These are phyloP conservation scores for Haplographium delicatum DNA, from an alignment of 495 filamentous ascomycete species.

Conservation along the genomic window DNA sequence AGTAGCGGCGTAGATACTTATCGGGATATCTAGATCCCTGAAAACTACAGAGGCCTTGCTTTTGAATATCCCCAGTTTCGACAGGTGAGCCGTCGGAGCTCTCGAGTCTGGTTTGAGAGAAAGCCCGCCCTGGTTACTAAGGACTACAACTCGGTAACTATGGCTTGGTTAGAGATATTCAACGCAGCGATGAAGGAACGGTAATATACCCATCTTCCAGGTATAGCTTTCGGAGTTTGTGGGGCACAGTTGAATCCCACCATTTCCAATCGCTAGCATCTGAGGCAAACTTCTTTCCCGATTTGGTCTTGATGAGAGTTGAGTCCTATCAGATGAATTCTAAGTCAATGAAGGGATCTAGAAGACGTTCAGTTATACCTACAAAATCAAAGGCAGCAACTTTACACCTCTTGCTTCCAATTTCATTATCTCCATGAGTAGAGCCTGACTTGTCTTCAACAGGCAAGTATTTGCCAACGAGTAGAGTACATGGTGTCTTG, in stretches of 20 bases:
- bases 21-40: constrained; percentile 65
- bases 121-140: constrained; percentile 86
- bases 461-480: constrained; percentile 65
- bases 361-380: too few relatives aligned
- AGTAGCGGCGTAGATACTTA: constrained; percentile 81
- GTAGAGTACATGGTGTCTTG: constrained; percentile 47
- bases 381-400: constrained; percentile 92
- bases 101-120: constrained; percentile 68
- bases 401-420: constrained; percentile 37
- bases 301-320: constrained; percentile 73
- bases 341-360: too few relatives aligned
- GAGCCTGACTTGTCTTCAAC: constrained; percentile 20
- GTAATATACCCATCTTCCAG: constrained; percentile 56
- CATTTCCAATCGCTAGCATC: constrained; percentile 85
- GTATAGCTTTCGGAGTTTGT: constrained; percentile 57
- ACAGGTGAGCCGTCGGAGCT: constrained; percentile 52
- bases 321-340: too few relatives aligned
- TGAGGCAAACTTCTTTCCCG: constrained; percentile 71
- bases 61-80: constrained; percentile 70
- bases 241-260: constrained; percentile 75
- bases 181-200: too few relatives aligned
- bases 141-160: constrained; percentile 72
- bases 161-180: constrained; percentile 2
- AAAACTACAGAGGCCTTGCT: constrained; percentile 66
- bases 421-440: constrained; percentile 27